A percentile compares a stretch with the other conserved stretches of the same genome.
These are phyloP conservation scores for Arabis hirsuta DNA, from an alignment of 345 rosid species.

Conservation along the genomic window DNA sequence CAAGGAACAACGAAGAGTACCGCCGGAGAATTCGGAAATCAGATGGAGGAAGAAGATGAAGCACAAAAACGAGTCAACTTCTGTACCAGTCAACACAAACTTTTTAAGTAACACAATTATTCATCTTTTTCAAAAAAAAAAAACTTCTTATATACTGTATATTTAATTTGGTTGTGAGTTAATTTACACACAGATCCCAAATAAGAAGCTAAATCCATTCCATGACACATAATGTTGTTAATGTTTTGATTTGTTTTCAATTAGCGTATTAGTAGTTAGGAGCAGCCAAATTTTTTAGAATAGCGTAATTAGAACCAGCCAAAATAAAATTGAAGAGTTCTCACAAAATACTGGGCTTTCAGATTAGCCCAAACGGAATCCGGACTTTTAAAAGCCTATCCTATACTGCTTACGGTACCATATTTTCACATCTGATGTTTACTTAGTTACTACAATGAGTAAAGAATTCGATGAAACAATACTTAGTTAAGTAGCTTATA, in stretches of 20 bases:
- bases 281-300: background rate
- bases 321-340: background rate
- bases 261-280: background rate
- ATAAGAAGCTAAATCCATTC: background rate
- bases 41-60: conserved; percentile 14
- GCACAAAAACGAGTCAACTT: conserved; percentile 25
- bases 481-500: no score
- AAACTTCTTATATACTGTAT: no score
- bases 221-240: conserved; percentile 2
- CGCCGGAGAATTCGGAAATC: conserved; percentile 36
- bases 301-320: background rate
- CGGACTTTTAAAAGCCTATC: background rate
- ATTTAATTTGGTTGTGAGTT: no score
- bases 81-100: conserved; percentile 10
- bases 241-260: conserved; percentile 6
- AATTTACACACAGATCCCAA: no score
- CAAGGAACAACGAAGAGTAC: conserved; percentile 60
- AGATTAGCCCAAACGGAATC: background rate
- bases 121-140: no score
- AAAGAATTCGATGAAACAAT: no score
- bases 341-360: background rate
- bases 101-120: background rate
- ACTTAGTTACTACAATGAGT: no score
- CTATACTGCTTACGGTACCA: background rate
- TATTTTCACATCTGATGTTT: background rate